Base-by-base conservation (phyloP, 1,284 basidiomycete genomes). In the Marasmius fiardii region DNA sequence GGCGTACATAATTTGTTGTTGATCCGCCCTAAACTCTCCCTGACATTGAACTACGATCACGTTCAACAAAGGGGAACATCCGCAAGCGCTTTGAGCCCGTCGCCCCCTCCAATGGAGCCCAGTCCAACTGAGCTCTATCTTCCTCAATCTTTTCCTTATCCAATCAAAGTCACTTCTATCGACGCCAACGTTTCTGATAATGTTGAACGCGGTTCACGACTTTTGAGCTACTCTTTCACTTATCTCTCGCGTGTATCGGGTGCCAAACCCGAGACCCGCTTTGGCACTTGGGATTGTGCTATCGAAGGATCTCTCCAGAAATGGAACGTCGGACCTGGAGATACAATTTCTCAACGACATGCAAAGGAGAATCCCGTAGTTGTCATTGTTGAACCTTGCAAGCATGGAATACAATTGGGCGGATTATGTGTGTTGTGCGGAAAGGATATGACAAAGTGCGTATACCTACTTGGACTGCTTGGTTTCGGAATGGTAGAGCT, bases 351-450 rank as follows among this genome's bases (percentile, higher is more conserved):
- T n/a, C 66, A 72, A 49, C 74, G 78, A 55, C 77, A 69, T 61
- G 84, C 84, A 18, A 79, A 74, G 60, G 79, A 81, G 41, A 79
- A 73, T 54, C 77, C 88, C 1, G 80, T 85, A 53, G 71, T 93
- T 23, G 73, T 80, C 44, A 75, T 96, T 60, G 73, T 83, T 49
- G 93, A 96, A 69, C 89, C 92, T 18, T 99, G 95, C 75, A 93
- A 91, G 52, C 95, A 99, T 71, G 92, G 92, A 50, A 88, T 96
- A 62, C 95, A 98, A 71, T 79, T 96, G 57, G 86, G 88, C 37
- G 96, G 96, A 1, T 80, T 98, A 58, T 99, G 95, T 68, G 94
- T 91, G 1, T 71, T 96, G 31, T 99, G 95, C 68, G 95, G 95
- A 37, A 93, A 91, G 71, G 93, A 97, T 64, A 86, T 98, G 78